Evolutionary conservation across 2,329 filamentous ascomycete species (phyloP).

Genomic region (Chaetomiaceae sp.): DNA sequence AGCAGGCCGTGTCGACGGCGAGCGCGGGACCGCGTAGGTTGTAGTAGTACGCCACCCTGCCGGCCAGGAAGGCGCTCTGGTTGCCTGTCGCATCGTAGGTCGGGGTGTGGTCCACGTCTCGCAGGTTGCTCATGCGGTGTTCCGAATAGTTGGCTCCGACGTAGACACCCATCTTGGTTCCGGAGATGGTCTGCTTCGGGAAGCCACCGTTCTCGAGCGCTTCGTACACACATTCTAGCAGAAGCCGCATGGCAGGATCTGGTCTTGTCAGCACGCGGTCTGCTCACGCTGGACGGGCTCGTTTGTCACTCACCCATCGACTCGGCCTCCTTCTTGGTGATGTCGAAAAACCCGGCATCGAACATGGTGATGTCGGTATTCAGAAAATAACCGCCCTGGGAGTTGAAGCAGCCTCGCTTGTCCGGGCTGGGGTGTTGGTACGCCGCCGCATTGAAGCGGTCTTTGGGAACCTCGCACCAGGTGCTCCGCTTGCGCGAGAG

Average conservation of each 20-base stretch:
- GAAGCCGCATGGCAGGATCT: conserved; percentile 29
- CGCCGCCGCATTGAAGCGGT: conserved; percentile 29
- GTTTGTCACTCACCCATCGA: conserved; percentile 27
- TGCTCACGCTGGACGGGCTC: too few relatives aligned
- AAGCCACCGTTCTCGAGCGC: conserved; percentile 31
- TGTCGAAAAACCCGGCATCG: conserved; percentile 33
- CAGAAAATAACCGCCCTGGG: conserved; percentile 30
- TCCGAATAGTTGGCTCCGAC: conserved; percentile 26
- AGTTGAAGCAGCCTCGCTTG: conserved; percentile 31
- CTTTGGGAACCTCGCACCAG: conserved; percentile 28
- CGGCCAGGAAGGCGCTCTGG: conserved; percentile 22
- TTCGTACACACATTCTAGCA: conserved; percentile 31
- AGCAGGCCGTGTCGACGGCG: conserved; percentile 25
- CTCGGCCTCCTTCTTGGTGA: conserved; percentile 31
- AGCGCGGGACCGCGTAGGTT: conserved; percentile 21
- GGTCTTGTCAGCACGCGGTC: too few relatives aligned
- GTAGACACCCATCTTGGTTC: conserved; percentile 29
- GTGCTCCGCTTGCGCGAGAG: conserved; percentile 26
- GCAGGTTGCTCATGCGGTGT: conserved; percentile 19
- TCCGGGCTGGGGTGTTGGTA: conserved; percentile 32
- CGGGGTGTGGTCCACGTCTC: conserved; percentile 21
- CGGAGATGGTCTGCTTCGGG: conserved; percentile 26
- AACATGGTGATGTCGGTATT: conserved; percentile 26
- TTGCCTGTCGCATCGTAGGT: conserved; percentile 23
- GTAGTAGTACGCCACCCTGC: conserved; percentile 23